Conservation (phyloP, 2,329 filamentous ascomycete species). For the Aureobasidium pullulans region DNA sequence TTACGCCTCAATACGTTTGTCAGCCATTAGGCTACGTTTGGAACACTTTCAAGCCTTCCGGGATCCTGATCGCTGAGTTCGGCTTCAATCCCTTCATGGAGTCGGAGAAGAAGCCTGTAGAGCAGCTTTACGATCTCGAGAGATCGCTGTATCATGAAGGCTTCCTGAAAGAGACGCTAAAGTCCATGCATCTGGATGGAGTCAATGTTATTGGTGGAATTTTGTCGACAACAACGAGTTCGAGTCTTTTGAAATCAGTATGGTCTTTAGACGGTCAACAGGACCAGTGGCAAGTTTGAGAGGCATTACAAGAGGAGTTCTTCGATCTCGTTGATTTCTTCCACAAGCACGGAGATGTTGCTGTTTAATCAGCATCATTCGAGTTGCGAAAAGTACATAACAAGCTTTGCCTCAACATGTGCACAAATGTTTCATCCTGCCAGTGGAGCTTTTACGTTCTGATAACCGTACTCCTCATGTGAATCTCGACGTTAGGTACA, state of each 20-base stretch:
- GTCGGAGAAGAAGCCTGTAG: conserved; percentile 34
- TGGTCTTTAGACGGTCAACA: conserved; percentile 44
- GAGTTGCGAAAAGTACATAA: background rate
- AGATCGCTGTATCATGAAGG: conserved; percentile 49
- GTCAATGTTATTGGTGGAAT: conserved; percentile 29
- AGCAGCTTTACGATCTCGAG: conserved; percentile 48
- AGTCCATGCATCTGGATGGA: conserved; percentile 25
- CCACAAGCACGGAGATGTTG: conserved; percentile 6
- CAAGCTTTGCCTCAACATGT: too few species aligned
- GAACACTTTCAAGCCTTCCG: conserved; percentile 47
- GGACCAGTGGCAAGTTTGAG: conserved; percentile 26
- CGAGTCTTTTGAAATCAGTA: conserved; percentile 44
- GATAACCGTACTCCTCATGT: too few species aligned
- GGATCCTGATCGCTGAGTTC: conserved; percentile 33
- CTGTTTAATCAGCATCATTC: background rate
- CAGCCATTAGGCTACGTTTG: conserved; percentile 50
- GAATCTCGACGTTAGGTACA: too few species aligned
- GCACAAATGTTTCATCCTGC: too few species aligned
- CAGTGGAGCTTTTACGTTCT: too few species aligned
- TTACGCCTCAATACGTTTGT: conserved; percentile 51
- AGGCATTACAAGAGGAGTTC: conserved; percentile 29
- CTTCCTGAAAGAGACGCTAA: conserved; percentile 31
- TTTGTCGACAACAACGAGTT: conserved; percentile 37
- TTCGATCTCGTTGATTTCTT: conserved; percentile 30
- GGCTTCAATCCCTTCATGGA: conserved; percentile 39